Evolutionary conservation across 805 yeast species (phyloP).

Genomic region (Candida argentea): DNA sequence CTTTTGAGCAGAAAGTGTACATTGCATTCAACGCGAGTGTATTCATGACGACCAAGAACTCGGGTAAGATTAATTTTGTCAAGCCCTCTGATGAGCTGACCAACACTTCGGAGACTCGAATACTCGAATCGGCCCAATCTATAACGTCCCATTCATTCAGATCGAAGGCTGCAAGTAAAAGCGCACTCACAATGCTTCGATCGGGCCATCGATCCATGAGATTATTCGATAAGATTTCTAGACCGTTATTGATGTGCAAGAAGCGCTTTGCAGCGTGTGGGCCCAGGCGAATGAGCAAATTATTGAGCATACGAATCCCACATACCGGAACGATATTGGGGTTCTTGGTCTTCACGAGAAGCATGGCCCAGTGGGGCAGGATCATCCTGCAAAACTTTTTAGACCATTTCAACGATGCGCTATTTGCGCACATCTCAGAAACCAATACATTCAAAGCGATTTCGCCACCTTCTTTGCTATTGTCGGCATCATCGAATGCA

Average conservation of each 20-base stretch:
- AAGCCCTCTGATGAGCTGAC: slow-evolving; percentile 3
- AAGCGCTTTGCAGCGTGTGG: slow-evolving; percentile 39
- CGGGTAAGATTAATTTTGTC: slow-evolving; percentile 30
- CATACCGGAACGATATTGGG: slow-evolving; percentile 26
- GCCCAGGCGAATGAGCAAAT: slow-evolving; percentile 38
- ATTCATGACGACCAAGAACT: slow-evolving; percentile 30
- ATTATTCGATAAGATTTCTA: slow-evolving; percentile 35
- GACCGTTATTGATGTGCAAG: slow-evolving; percentile 38
- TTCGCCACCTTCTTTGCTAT: slow-evolving; percentile 26
- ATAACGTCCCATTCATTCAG: slow-evolving; percentile 10
- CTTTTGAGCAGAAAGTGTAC: slow-evolving; percentile 17
- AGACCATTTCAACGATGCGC: slow-evolving; percentile 25
- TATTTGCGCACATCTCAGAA: slow-evolving; percentile 31
- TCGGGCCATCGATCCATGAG: slow-evolving; percentile 40
- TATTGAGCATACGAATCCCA: slow-evolving; percentile 39
- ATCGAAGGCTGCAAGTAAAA: slow-evolving; percentile 40
- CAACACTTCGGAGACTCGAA: slow-evolving; percentile 2
- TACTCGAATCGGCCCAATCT: not conserved
- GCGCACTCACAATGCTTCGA: slow-evolving; percentile 29
- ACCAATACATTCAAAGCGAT: slow-evolving; percentile 20
- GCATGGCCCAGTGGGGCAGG: slow-evolving; percentile 55
- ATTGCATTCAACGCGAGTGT: slow-evolving; percentile 23
- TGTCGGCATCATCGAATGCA: slow-evolving; percentile 36
- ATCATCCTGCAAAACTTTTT: slow-evolving; percentile 42
- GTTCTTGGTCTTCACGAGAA: slow-evolving; percentile 35